phyloP scores from a whole-genome alignment of 257 asterid species.

The Phtheirospermum japonicum region DNA sequence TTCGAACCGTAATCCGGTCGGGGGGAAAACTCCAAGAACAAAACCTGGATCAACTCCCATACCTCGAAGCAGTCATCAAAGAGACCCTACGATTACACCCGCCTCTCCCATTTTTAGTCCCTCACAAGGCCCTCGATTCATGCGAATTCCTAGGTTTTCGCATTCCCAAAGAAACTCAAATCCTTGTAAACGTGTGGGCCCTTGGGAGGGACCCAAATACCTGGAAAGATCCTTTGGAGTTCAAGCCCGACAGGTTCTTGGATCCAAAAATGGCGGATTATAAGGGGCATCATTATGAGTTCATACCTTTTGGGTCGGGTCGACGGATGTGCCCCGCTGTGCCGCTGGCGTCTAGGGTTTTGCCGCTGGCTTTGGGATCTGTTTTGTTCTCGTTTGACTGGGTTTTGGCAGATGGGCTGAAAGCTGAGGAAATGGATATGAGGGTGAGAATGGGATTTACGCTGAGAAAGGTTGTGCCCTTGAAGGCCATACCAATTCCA shows the following conservation, averaged over 20 bases:
- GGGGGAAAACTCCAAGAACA: slow-evolving; percentile 37
- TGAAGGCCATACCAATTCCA: no score
- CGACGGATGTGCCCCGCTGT: slow-evolving; percentile 72
- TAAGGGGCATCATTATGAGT: slow-evolving; percentile 68
- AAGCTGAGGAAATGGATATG: slow-evolving; percentile 49
- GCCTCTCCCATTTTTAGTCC: slow-evolving; percentile 66
- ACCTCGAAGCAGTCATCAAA: slow-evolving; percentile 62
- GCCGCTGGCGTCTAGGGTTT: slow-evolving; percentile 50
- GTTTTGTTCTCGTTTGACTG: slow-evolving; percentile 54
- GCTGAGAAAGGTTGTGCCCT: no score
- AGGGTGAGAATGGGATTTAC: slow-evolving; percentile 58
- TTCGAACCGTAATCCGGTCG: slow-evolving; percentile 25
- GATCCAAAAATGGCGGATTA: slow-evolving; percentile 35
- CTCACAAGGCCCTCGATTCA: slow-evolving; percentile 65
- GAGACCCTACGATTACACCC: slow-evolving; percentile 77
- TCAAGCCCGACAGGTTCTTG: slow-evolving; percentile 65
- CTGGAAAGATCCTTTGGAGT: slow-evolving; percentile 50
- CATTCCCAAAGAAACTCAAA: slow-evolving; percentile 61
- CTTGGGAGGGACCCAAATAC: slow-evolving; percentile 56
- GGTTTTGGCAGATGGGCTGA: slow-evolving; percentile 39
- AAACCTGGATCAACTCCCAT: slow-evolving; percentile 46
- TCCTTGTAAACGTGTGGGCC: slow-evolving; percentile 69
- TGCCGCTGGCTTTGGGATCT: slow-evolving; percentile 57
- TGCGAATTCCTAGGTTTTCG: slow-evolving; percentile 45
- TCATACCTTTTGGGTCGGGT: slow-evolving; percentile 67